Base-by-base conservation (phyloP, 2,329 filamentous ascomycete species). In the Fusarium haematococcum region DNA sequence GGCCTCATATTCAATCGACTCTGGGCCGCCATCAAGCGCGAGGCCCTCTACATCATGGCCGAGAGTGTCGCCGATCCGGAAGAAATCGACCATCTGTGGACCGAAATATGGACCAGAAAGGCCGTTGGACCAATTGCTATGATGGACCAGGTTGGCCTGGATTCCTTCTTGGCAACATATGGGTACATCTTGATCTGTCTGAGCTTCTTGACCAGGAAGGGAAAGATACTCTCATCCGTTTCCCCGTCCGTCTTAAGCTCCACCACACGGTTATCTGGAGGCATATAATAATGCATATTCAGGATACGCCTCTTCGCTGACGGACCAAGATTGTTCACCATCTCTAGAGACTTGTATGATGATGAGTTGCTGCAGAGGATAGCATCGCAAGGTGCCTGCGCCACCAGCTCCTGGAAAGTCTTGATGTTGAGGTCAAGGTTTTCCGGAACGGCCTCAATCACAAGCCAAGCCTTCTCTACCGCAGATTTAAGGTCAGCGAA, bases 11-110 rank as follows among this genome's bases (percentile, higher is more conserved):
- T 89, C 74, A 90, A 90, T 63, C 85, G 88, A 0, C 77, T 90
- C 0, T 90, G 88, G 88, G 88, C 88, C 0, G 88, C 88, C 0
- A 82, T 90, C 18, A 90, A 90, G 77, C 82, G 88, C 3, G 88
- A 90, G 71, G 78, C 80, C 1, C 69, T 90, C 61, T 83, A 78
- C 0, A 87, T 90, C 11, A 70, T 90, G 4, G 81, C 85, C 0
- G 88, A 90, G 59, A 88, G 83, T 0, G 86, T 90, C 0, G 83
- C 84, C 0, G 81, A 80, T 0, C 86, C 88, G 0, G 79, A 84
- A n/a, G 85, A 88, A 59, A 85, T 68, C n/a, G 88, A 90, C 67
- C 73, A 73, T 1, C 75, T 89, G 6, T 89, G 86, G 83, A 73
- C 65, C 14, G 81, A 86, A 63, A 85, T 87, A 77, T 81, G 25